These are phyloP conservation scores for Melanopsichium pennsylvanicum DNA, from an alignment of 1,284 basidiomycete species.

Conservation along the genomic window DNA sequence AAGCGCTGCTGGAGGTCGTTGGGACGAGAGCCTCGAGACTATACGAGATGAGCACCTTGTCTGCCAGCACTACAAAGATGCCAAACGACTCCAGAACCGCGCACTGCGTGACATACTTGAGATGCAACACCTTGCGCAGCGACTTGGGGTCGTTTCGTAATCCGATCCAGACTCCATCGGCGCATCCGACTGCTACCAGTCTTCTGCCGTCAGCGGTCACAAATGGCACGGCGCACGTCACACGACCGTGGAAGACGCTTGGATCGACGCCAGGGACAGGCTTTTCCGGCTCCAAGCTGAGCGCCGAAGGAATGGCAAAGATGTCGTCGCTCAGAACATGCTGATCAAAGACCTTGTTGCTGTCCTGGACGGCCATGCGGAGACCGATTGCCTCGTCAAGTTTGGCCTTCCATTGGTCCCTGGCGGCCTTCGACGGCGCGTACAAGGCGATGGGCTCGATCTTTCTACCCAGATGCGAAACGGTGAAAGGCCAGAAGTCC, in stretches of 20 bases:
- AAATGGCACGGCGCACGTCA: constrained; percentile 85
- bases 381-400: constrained; percentile 85
- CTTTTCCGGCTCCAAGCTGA: constrained; percentile 42
- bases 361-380: constrained; percentile 84
- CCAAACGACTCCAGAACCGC: constrained; percentile 94
- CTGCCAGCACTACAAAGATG: constrained; percentile 91
- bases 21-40: constrained; percentile 95
- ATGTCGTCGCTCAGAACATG: constrained; percentile 63
- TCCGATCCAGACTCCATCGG: constrained; percentile 96
- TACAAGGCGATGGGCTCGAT: constrained; percentile 73
- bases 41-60: constrained; percentile 77
- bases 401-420: constrained; percentile 87
- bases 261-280: constrained; percentile 71
- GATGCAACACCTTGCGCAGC: constrained; percentile 84
- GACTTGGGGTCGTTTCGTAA: constrained; percentile 85
- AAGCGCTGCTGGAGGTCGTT: constrained; percentile 72
- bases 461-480: constrained; percentile 54
- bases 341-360: constrained; percentile 75
- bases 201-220: constrained; percentile 80
- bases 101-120: constrained; percentile 89
- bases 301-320: constrained; percentile 52
- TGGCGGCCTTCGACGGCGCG: constrained; percentile 78
- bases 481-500: constrained; percentile 60
- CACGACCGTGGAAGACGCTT: constrained; percentile 84
- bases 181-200: constrained; percentile 89